These are phyloP conservation scores for Rozella allomycis DNA, from an alignment of 371 early-diverging fungal genomes.

Conservation along the genomic window DNA sequence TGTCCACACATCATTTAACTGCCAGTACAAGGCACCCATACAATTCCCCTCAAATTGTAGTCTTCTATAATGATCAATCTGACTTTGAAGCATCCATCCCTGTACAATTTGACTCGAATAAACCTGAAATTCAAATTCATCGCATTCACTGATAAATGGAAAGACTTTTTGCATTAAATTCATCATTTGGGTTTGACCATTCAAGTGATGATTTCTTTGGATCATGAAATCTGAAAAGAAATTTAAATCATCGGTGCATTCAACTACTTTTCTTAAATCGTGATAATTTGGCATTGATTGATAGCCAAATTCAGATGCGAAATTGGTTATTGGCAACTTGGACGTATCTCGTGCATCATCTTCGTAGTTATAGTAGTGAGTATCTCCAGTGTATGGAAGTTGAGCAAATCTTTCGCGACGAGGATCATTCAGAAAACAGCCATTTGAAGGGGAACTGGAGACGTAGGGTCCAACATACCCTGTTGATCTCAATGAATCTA, in stretches of 20 bases:
- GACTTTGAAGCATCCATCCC: neutral
- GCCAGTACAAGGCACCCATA: conserved; percentile 7
- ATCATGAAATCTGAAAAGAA: neutral
- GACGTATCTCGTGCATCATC: neutral
- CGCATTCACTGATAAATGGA: neutral
- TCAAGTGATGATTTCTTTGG: neutral
- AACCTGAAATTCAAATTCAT: neutral
- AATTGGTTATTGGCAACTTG: conserved; percentile 5
- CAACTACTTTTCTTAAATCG: no score
- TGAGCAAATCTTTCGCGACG: neutral
- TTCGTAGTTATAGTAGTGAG: conserved; percentile 1
- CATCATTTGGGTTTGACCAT: neutral
- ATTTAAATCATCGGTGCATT: no score
- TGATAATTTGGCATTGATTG: conserved; percentile 3
- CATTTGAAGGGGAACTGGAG: neutral
- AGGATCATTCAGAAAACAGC: neutral
- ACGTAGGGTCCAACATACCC: neutral
- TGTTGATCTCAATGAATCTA: neutral
- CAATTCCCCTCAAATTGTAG: neutral
- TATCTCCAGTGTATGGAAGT: neutral
- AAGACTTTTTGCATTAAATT: neutral
- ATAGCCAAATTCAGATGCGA: conserved; percentile 12
- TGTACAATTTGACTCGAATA: neutral
- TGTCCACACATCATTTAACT: conserved; percentile 7
- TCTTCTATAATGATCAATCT: neutral